Conservation (phyloP, 306 rosid genomes). For the Dryas octopetala region DNA sequence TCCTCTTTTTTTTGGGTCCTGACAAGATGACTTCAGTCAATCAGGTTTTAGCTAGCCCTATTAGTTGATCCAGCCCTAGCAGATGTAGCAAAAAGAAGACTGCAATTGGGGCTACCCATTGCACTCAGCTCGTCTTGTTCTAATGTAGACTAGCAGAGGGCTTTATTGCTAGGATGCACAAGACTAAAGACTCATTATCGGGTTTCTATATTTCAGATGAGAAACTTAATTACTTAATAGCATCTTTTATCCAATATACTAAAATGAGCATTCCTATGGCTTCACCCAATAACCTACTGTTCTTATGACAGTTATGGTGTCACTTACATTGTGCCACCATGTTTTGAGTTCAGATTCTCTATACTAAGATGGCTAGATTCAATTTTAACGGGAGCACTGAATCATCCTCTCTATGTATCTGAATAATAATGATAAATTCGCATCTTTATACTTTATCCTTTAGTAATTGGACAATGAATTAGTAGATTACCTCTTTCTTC, state of each 20-base stretch:
- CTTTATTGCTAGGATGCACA: not conserved
- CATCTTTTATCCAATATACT: too few relatives aligned
- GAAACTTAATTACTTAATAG: not conserved
- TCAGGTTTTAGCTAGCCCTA: not conserved
- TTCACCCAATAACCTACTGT: not conserved
- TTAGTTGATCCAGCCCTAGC: not conserved
- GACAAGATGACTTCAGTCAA: constrained; percentile 2
- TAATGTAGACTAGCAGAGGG: not conserved
- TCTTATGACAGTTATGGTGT: not conserved
- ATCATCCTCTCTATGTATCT: not conserved
- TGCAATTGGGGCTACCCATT: too few relatives aligned
- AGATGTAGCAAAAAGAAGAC: not conserved
- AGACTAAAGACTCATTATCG: not conserved
- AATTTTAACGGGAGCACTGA: not conserved
- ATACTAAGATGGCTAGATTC: not conserved
- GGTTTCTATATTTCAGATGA: not conserved
- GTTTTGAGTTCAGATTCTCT: not conserved
- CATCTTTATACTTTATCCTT: not conserved
- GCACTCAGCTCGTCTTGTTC: not conserved
- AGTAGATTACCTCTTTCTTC: constrained; percentile 66
- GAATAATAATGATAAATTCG: not conserved
- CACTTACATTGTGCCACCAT: not conserved
- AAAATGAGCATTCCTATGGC: not conserved
- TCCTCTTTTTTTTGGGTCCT: too few relatives aligned
- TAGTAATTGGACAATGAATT: not conserved